A percentile compares a stretch with the other conserved stretches of the same genome.
These are phyloP conservation scores for Viridothelium virens DNA, from an alignment of 495 filamentous ascomycete species.

Conservation along the genomic window DNA sequence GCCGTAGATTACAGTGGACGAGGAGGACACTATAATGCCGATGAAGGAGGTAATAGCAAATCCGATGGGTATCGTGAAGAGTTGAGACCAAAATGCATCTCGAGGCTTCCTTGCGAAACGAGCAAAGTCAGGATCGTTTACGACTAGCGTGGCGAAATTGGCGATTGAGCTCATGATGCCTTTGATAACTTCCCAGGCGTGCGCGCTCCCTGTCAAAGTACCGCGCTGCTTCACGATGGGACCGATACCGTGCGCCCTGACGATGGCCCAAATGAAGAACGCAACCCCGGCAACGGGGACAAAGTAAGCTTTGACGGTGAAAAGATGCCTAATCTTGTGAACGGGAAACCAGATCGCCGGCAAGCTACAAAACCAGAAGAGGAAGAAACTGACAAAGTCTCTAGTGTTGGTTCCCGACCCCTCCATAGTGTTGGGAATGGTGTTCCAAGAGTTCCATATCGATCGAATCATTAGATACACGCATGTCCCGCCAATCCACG, in stretches of 20 bases:
- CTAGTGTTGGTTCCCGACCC: conserved; percentile 66
- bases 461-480: conserved; percentile 35
- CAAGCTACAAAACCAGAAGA: conserved; percentile 45
- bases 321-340: conserved; percentile 72
- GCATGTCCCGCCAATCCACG: conserved; percentile 27
- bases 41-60: conserved; percentile 90
- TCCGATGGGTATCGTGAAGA: conserved; percentile 76
- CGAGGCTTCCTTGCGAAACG: conserved; percentile 74
- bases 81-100: conserved; percentile 83
- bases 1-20: conserved; percentile 67
- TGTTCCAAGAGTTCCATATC: conserved; percentile 21
- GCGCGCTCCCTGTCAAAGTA: conserved; percentile 54
- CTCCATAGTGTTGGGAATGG: conserved; percentile 54
- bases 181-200: conserved; percentile 76
- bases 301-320: conserved; percentile 83
- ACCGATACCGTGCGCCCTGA: conserved; percentile 74
- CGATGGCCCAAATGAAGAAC: conserved; percentile 86
- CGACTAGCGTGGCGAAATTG: conserved; percentile 84
- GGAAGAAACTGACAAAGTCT: conserved; percentile 50
- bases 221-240: conserved; percentile 71
- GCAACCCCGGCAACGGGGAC: conserved; percentile 76
- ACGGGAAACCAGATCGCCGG: conserved; percentile 65
- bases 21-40: conserved; percentile 83
- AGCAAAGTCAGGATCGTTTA: conserved; percentile 77
- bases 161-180: conserved; percentile 81